Evolutionary conservation across 1,139 yeast species (phyloP).

Genomic region (Taiozyma sp.): DNA sequence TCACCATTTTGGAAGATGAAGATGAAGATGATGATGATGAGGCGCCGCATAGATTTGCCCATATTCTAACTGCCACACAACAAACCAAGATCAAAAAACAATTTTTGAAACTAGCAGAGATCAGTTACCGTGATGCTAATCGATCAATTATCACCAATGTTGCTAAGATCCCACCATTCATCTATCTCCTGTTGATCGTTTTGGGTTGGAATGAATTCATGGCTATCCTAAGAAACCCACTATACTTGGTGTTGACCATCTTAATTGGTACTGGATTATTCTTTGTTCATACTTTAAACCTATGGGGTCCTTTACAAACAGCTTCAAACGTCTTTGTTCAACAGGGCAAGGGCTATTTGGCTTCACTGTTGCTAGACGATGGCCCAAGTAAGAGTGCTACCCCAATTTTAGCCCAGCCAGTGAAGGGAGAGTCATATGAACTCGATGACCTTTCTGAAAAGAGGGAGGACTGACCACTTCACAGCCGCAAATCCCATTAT

Average conservation of each 20-base stretch:
- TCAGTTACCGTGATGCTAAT: conserved; percentile 80
- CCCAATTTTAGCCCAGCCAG: conserved; percentile 2
- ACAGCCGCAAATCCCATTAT: neutral
- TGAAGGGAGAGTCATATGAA: conserved; percentile 8
- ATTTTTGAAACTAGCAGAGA: conserved; percentile 75
- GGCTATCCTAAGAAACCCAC: conserved; percentile 82
- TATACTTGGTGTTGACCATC: conserved; percentile 56
- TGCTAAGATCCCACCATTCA: conserved; percentile 80
- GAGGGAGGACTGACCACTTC: conserved; percentile 5
- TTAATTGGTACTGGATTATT: conserved; percentile 57
- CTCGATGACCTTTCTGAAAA: conserved; percentile 18
- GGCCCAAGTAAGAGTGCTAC: conserved; percentile 2
- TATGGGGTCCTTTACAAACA: conserved; percentile 70
- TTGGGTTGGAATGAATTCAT: conserved; percentile 96
- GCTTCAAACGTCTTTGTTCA: conserved; percentile 55
- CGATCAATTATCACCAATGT: conserved; percentile 66
- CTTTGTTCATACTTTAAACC: conserved; percentile 62
- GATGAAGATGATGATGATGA: conserved; percentile 38
- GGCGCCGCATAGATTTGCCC: conserved; percentile 45
- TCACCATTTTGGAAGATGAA: conserved; percentile 35
- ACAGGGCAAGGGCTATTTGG: conserved; percentile 50
- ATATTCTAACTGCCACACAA: conserved; percentile 53
- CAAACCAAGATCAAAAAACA: conserved; percentile 52
- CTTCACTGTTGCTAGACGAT: conserved; percentile 27
- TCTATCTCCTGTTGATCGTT: conserved; percentile 65